Evolutionary conservation across 208 protist genomes (phyloP), one percentile per base, ranked within the genome.

Genomic region (Leishmania martiniquensis): DNA sequence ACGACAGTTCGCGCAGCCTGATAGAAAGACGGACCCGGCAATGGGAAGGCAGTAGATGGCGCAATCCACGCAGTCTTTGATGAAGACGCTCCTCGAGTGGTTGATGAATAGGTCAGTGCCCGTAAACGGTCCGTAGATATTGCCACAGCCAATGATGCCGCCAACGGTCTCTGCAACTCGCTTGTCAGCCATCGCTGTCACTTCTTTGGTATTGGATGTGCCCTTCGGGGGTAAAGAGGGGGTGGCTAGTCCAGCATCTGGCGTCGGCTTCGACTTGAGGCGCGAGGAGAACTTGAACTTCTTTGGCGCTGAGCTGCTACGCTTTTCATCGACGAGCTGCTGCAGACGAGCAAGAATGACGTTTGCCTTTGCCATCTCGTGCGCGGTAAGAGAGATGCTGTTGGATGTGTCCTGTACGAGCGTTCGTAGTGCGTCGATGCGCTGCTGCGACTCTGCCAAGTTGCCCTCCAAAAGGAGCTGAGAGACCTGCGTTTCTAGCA

Each of bases 281-380:
- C 73, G 70, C 7, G 77, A 80, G 37, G 90, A 93, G 80, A 95
- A 95, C 57, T 88, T 90, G 81, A 95, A 95, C 42, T 83, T 81
- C 44, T 83, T 81, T 2, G 80, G 39, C 45, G 75, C 83, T 25
- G 69, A 37, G 29, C 55, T n/a, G 29, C 52, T 42, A 17, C 34
- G 6, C 63, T 65, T 74, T 15, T 80, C 85, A 75, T 91, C 83
- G n/a, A 95, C 84, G 1, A 82, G 75, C 59, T 88, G 85, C 82
- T 95, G 86, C 78, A 96, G 86, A 29, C 86, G 88, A 32, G 89
- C 78, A 4, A 97, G 75, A 17, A 86, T 86, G 0, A 75, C 76
- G 73, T 97, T 97, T 0, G 89, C 83, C 70, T 84, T 89, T 0
- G 89, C 88, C 92, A 96, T 96, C 25, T 95, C 94, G 70, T 95